Conservation (phyloP, 2,329 filamentous ascomycete genomes). For the Cladosporium phlei region DNA sequence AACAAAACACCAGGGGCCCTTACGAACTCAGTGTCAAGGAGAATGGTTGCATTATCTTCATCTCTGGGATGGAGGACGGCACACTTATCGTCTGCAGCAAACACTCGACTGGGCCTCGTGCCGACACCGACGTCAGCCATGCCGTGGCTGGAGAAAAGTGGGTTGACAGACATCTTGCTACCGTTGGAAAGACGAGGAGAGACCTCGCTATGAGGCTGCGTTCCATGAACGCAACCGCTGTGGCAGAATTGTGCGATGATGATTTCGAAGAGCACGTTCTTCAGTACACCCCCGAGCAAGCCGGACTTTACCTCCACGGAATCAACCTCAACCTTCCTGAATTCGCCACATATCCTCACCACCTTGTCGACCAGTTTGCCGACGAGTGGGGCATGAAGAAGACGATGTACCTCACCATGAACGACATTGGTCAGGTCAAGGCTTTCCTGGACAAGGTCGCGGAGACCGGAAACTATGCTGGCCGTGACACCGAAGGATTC, state of each 20-base stretch:
- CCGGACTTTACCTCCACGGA: constrained; percentile 91
- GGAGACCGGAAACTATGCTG: constrained; percentile 83
- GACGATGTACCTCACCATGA: constrained; percentile 71
- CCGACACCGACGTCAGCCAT: constrained; percentile 70
- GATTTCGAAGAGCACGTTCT: constrained; percentile 95
- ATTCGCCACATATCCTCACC: constrained; percentile 80
- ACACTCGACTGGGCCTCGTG: constrained; percentile 83
- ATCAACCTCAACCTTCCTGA: constrained; percentile 93
- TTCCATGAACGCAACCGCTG: constrained; percentile 81
- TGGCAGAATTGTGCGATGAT: constrained; percentile 95
- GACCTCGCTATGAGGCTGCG: constrained; percentile 74
- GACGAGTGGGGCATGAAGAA: constrained; percentile 91
- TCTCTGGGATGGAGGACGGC: constrained; percentile 83
- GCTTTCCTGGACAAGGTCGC: constrained; percentile 77
- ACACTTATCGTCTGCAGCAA: constrained; percentile 97
- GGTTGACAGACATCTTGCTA: constrained; percentile 72
- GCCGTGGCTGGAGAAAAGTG: constrained; percentile 76
- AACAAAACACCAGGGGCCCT: constrained; percentile 70
- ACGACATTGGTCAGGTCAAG: constrained; percentile 70
- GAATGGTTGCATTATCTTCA: constrained; percentile 99
- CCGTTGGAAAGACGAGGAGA: constrained; percentile 69
- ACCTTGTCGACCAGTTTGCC: constrained; percentile 83
- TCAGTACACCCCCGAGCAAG: constrained; percentile 73
- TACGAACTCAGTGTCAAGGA: constrained; percentile 97
- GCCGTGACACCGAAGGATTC: constrained; percentile 92